A percentile compares a stretch with the other conserved stretches of the same genome.
phyloP scores from a whole-genome alignment of 257 asterid species.

The Solanum corneliomulleri region DNA sequence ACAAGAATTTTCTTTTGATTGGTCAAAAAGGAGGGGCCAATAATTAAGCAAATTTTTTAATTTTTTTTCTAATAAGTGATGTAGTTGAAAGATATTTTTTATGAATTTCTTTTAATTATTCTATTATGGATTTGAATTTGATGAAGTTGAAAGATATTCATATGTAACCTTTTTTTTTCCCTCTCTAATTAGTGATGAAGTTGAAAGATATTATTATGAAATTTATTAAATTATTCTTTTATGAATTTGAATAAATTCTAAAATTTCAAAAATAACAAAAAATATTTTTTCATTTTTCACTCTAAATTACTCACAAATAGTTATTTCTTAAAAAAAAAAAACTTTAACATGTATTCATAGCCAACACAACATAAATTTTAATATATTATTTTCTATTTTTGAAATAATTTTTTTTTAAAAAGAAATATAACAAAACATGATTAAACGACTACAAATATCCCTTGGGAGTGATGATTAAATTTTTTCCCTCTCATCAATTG shows the following conservation, averaged over 20 bases:
- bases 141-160: neutral
- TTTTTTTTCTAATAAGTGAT: neutral
- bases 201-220: neutral
- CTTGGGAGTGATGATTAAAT: neutral
- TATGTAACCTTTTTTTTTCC: too few relatives aligned
- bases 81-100: neutral
- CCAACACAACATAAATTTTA: too few relatives aligned
- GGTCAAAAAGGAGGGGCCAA: neutral
- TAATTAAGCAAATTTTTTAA: neutral
- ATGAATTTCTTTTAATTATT: too few relatives aligned
- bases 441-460: neutral
- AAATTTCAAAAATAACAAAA: too few relatives aligned
- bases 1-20: neutral
- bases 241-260: neutral
- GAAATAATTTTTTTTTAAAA: too few relatives aligned
- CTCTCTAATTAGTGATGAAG: neutral
- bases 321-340: too few relatives aligned
- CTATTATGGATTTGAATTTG: neutral
- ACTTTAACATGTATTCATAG: neutral
- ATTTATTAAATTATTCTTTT: too few relatives aligned
- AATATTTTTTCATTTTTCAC: neutral
- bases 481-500: neutral
- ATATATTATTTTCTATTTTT: too few relatives aligned
- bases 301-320: too few relatives aligned
- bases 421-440: neutral